A percentile compares a stretch with the other conserved stretches of the same genome.
These are phyloP conservation scores for Lachancea quebecensis DNA, from an alignment of 805 yeast genomes.

Conservation along the genomic window DNA sequence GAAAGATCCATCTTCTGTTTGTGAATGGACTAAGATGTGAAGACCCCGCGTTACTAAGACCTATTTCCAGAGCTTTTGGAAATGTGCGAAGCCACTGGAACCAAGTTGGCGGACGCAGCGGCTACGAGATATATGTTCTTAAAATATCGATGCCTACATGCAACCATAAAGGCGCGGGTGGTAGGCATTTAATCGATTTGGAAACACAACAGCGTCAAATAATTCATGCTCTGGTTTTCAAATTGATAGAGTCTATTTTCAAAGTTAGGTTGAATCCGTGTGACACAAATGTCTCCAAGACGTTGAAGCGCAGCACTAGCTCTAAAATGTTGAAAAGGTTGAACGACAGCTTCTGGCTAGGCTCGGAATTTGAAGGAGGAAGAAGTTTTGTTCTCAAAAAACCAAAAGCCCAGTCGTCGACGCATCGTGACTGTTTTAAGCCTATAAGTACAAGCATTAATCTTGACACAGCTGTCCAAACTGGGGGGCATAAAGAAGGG, in stretches of 20 bases:
- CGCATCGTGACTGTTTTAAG: too few relatives aligned
- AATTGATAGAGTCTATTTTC: conserved; percentile 17
- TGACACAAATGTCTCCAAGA: not conserved
- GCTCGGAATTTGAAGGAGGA: too few relatives aligned
- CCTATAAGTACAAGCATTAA: too few relatives aligned
- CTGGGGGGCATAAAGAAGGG: too few relatives aligned
- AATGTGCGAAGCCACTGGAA: not conserved
- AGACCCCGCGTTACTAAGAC: conserved; percentile 14
- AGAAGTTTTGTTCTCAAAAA: not conserved
- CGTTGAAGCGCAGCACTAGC: not conserved
- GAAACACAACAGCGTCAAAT: conserved; percentile 6
- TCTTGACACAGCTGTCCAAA: too few relatives aligned
- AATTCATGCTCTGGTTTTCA: conserved; percentile 29
- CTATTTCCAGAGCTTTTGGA: conserved; percentile 20
- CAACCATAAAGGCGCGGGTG: not conserved
- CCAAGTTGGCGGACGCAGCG: not conserved
- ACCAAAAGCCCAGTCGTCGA: too few relatives aligned
- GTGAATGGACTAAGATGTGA: conserved; percentile 36
- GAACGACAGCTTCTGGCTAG: not conserved
- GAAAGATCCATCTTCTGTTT: conserved; percentile 39
- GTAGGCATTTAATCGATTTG: too few relatives aligned
- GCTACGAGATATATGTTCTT: not conserved
- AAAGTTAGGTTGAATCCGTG: not conserved
- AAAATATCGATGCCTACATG: not conserved
- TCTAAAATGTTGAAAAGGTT: not conserved